These are phyloP conservation scores for Akanthomyces dipterigenus DNA, from an alignment of 2,329 filamentous ascomycete species.

Conservation along the genomic window DNA sequence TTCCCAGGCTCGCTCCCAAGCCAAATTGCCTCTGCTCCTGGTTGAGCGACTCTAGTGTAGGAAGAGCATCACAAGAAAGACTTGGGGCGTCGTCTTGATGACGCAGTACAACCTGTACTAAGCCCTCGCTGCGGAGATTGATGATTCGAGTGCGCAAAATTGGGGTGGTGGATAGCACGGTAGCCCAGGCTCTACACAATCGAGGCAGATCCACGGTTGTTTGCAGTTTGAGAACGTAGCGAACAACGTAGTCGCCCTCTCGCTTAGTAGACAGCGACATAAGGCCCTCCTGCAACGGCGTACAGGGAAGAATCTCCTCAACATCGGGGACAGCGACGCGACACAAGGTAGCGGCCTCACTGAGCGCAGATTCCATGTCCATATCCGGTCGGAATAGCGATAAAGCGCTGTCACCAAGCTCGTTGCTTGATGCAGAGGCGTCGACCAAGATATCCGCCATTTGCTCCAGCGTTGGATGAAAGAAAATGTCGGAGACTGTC, in stretches of 20 bases:
- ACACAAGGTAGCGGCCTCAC: not conserved
- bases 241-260: conserved; percentile 15
- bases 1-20: conserved; percentile 11
- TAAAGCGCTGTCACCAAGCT: not conserved
- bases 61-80: not conserved
- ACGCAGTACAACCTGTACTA: not conserved
- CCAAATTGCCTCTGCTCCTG: conserved; percentile 2
- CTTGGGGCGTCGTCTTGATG: not conserved
- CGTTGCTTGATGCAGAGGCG: no score
- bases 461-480: not conserved
- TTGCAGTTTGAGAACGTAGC: conserved; percentile 12
- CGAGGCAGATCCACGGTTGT: conserved; percentile 3
- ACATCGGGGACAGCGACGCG: not conserved
- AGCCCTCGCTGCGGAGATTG: not conserved
- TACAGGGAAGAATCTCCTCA: conserved; percentile 18
- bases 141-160: conserved; percentile 12
- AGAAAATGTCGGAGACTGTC: not conserved
- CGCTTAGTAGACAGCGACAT: conserved; percentile 14
- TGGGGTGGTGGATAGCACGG: conserved; percentile 7
- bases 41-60: not conserved
- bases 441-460: not conserved
- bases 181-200: conserved; percentile 14
- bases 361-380: not conserved
- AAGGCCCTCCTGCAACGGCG: conserved; percentile 18
- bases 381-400: not conserved